phyloP scores from a whole-genome alignment of 345 rosid species.

The Dipteronia sinensis region DNA sequence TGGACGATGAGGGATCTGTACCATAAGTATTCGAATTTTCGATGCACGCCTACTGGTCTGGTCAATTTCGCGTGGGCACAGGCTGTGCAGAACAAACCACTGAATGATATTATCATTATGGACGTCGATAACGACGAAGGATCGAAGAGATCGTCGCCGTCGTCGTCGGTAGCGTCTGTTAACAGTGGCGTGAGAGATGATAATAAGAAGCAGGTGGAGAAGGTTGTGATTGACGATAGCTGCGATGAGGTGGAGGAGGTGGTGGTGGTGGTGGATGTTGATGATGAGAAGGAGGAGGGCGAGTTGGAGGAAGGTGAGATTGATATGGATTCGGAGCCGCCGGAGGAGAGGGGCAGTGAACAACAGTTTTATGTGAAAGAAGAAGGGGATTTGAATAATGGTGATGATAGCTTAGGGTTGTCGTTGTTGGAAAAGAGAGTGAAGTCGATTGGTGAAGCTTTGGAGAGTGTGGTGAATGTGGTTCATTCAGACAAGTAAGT shows the following conservation, averaged over 20 bases:
- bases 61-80: slow-evolving; percentile 93
- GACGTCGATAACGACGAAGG: slow-evolving; percentile 51
- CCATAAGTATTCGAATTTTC: slow-evolving; percentile 44
- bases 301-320: slow-evolving; percentile 99
- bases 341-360: slow-evolving; percentile 27
- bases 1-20: slow-evolving; percentile 85
- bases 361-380: slow-evolving; percentile 37
- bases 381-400: slow-evolving; percentile 27
- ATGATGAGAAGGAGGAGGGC: slow-evolving; percentile 78
- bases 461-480: slow-evolving; percentile 61
- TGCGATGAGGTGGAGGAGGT: slow-evolving; percentile 48
- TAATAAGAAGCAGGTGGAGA: slow-evolving; percentile 26
- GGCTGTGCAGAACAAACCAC: slow-evolving; percentile 90
- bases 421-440: slow-evolving; percentile 42
- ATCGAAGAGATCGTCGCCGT: slow-evolving; percentile 40
- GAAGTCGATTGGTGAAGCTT: slow-evolving; percentile 49
- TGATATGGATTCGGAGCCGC: slow-evolving; percentile 64
- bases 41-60: slow-evolving; percentile 58
- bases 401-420: slow-evolving; percentile 29
- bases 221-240: slow-evolving; percentile 61
- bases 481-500: slow-evolving; percentile 74
- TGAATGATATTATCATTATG: slow-evolving; percentile 52
- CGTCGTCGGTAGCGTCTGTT: slow-evolving; percentile 44
- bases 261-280: background rate
- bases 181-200: slow-evolving; percentile 18